Percentiles rank a stretch among this genome's conserved stretches.
Conservation (phyloP, 805 yeast genomes). For the Yarrowia sp. region DNA sequence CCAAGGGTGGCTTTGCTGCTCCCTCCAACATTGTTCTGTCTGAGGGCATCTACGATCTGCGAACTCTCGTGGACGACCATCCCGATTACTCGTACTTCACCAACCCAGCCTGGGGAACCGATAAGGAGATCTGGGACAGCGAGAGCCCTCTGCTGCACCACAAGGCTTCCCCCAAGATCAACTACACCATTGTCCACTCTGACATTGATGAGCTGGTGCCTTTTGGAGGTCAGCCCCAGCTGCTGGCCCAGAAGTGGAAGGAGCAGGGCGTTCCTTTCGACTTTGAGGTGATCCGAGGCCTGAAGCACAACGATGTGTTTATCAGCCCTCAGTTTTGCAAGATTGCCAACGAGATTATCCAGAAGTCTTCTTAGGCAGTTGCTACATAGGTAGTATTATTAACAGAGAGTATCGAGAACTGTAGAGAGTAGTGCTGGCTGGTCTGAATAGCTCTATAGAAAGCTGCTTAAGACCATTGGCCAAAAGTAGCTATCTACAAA, state of each 20-base stretch:
- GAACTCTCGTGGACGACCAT: slow-evolving; percentile 55
- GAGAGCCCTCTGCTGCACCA: slow-evolving; percentile 32
- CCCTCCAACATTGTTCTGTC: neutral
- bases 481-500: too few species aligned
- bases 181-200: slow-evolving; percentile 56
- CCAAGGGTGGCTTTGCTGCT: neutral
- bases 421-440: neutral
- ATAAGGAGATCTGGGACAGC: slow-evolving; percentile 34
- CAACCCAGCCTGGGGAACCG: slow-evolving; percentile 52
- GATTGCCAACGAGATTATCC: slow-evolving; percentile 23
- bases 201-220: slow-evolving; percentile 63
- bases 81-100: slow-evolving; percentile 59
- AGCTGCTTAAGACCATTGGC: too few species aligned
- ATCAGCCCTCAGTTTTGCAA: slow-evolving; percentile 43
- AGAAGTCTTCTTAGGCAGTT: neutral
- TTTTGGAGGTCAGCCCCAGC: slow-evolving; percentile 46
- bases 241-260: slow-evolving; percentile 22
- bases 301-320: slow-evolving; percentile 63
- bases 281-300: slow-evolving; percentile 34
- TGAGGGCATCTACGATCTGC: slow-evolving; percentile 70
- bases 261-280: slow-evolving; percentile 27
- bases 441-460: neutral
- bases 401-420: too few species aligned
- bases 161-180: slow-evolving; percentile 13
- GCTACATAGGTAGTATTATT: too few species aligned